phyloP scores from a whole-genome alignment of 305 asterid genomes.

The Rubia balearica region DNA sequence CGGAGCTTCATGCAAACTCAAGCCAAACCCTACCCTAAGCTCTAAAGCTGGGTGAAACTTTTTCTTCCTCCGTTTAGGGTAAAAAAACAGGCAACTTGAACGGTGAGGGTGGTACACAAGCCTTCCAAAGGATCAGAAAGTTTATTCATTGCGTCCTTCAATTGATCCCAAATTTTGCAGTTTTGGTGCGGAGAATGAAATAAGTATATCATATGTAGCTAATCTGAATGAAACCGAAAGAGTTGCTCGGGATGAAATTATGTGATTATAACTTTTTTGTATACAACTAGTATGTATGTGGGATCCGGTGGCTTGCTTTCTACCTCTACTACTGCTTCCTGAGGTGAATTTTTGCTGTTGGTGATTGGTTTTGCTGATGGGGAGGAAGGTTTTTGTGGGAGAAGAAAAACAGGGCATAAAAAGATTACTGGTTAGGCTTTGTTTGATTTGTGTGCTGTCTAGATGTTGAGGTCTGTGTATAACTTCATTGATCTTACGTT shows the following conservation, averaged over 20 bases:
- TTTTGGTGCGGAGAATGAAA: conserved; percentile 26
- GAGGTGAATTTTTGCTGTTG: conserved; percentile 7
- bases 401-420: neutral
- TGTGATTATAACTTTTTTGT: conserved; percentile 17
- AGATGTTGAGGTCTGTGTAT: too few species aligned
- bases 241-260: conserved; percentile 21
- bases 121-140: conserved; percentile 7
- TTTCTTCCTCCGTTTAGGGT: conserved; percentile 17
- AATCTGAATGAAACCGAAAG: too few species aligned
- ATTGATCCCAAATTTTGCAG: conserved; percentile 17
- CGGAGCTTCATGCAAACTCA: conserved; percentile 26
- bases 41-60: conserved; percentile 12
- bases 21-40: conserved; percentile 14
- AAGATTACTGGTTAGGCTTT: neutral
- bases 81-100: conserved; percentile 12
- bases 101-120: neutral
- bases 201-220: conserved; percentile 14
- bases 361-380: conserved; percentile 9
- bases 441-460: neutral
- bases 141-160: conserved; percentile 11
- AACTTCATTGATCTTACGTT: neutral
- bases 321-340: neutral
- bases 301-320: conserved; percentile 15
- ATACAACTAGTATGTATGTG: conserved; percentile 11
- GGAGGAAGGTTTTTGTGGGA: neutral